These are phyloP conservation scores for Apiospora arundinis DNA, from an alignment of 2,329 filamentous ascomycete genomes.

Conservation along the genomic window DNA sequence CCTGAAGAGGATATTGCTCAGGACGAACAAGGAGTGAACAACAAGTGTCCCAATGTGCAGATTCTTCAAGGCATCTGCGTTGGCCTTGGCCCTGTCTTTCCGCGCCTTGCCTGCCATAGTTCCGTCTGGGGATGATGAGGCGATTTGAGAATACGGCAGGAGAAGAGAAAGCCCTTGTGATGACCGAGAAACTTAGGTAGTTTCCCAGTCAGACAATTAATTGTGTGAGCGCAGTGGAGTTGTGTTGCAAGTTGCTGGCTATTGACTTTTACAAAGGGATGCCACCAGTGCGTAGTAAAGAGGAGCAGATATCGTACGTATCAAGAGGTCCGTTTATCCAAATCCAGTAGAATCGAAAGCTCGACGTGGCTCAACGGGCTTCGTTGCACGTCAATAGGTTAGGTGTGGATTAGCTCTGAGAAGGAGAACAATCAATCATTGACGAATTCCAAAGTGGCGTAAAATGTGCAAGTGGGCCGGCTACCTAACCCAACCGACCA, in stretches of 20 bases:
- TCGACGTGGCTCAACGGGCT: slow-evolving; percentile 7
- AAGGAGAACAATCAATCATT: not conserved
- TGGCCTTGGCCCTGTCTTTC: slow-evolving; percentile 76
- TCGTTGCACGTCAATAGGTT: not conserved
- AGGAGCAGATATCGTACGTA: too few species aligned
- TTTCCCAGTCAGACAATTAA: not conserved
- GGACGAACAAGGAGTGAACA: slow-evolving; percentile 77
- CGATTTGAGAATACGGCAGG: not conserved
- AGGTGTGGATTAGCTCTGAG: not conserved
- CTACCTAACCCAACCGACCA: not conserved
- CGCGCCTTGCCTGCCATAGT: slow-evolving; percentile 68
- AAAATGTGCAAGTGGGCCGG: slow-evolving; percentile 10
- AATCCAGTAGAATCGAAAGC: slow-evolving; percentile 2
- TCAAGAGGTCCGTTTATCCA: slow-evolving; percentile 25
- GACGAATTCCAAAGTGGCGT: slow-evolving; percentile 4
- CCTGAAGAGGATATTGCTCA: slow-evolving; percentile 71
- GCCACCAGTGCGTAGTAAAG: not conserved
- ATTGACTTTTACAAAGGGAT: not conserved
- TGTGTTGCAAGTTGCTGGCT: too few species aligned
- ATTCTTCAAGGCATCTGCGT: slow-evolving; percentile 76
- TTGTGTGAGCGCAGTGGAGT: not conserved
- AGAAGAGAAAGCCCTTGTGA: not conserved
- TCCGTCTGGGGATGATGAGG: not conserved
- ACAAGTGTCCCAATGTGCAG: slow-evolving; percentile 78
- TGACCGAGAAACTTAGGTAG: not conserved